A percentile compares a stretch with the other conserved stretches of the same genome.
Conservation (phyloP, 2,329 filamentous ascomycete species). For the Scedosporium minutisporum region DNA sequence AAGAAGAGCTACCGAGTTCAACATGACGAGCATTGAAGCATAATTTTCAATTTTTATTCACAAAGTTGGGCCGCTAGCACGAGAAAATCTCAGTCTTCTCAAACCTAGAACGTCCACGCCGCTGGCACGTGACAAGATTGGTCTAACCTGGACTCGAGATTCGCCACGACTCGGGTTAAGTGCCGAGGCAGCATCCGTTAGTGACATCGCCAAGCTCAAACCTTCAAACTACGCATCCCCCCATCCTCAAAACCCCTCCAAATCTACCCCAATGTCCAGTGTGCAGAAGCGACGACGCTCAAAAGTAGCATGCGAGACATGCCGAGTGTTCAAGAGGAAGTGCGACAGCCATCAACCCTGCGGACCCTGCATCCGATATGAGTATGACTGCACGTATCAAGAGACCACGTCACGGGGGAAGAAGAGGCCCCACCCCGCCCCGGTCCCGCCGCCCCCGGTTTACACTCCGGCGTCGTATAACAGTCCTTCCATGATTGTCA, state of each 20-base stretch:
- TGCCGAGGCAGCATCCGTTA: too few relatives aligned
- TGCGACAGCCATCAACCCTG: constrained; percentile 45
- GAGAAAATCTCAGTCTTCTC: too few relatives aligned
- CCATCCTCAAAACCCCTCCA: not conserved
- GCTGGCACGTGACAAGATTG: too few relatives aligned
- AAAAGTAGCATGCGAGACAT: constrained; percentile 37
- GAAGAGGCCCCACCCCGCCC: constrained; percentile 5
- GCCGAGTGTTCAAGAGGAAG: constrained; percentile 45
- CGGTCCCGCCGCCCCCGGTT: constrained; percentile 1
- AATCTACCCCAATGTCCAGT: not conserved
- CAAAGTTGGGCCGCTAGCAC: too few relatives aligned
- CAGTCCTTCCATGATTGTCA: constrained; percentile 4
- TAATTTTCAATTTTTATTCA: too few relatives aligned
- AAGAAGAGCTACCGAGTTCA: too few relatives aligned
- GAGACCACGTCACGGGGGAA: constrained; percentile 13
- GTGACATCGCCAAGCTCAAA: too few relatives aligned
- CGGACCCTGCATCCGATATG: constrained; percentile 41
- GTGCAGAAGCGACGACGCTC: constrained; percentile 24
- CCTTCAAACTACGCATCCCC: too few relatives aligned
- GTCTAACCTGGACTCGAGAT: too few relatives aligned
- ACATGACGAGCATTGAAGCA: too few relatives aligned
- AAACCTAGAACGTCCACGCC: too few relatives aligned
- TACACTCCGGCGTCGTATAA: constrained; percentile 2
- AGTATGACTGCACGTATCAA: constrained; percentile 42
- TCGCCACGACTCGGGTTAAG: too few relatives aligned